phyloP scores from a whole-genome alignment of 2,329 filamentous ascomycete species.

The Zymoseptoria brevis region DNA sequence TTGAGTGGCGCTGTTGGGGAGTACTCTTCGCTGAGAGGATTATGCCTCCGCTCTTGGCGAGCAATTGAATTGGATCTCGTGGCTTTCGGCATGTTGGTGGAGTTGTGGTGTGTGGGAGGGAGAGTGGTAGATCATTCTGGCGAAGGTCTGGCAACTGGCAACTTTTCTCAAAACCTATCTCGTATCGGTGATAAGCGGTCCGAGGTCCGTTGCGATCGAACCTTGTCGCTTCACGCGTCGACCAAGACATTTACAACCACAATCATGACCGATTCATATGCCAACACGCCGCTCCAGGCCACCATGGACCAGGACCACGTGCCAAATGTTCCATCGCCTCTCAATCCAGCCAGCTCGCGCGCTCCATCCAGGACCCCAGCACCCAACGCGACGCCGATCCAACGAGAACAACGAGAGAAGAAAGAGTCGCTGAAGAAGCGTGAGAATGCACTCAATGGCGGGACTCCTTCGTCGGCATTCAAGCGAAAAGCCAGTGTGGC shows the following conservation, averaged over 20 bases:
- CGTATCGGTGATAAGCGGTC: slow-evolving; percentile 1
- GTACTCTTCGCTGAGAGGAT: slow-evolving; percentile 85
- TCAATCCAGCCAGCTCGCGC: slow-evolving; percentile 53
- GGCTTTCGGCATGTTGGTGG: slow-evolving; percentile 66
- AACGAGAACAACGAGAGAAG: slow-evolving; percentile 46
- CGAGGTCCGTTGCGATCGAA: background rate
- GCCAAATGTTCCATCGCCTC: slow-evolving; percentile 63
- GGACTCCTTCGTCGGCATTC: slow-evolving; percentile 31
- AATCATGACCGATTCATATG: slow-evolving; percentile 1
- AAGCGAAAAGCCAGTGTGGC: slow-evolving; percentile 33
- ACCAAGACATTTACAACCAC: background rate
- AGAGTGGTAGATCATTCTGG: background rate
- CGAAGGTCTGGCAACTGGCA: background rate
- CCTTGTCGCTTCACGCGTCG: background rate
- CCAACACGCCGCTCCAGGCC: slow-evolving; percentile 7
- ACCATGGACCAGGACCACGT: slow-evolving; percentile 40
- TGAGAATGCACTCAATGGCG: slow-evolving; percentile 34
- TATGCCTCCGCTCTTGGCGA: slow-evolving; percentile 64
- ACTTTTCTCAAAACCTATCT: background rate
- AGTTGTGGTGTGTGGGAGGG: slow-evolving; percentile 10
- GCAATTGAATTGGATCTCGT: slow-evolving; percentile 44
- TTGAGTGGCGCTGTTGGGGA: slow-evolving; percentile 61
- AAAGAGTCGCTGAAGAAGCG: slow-evolving; percentile 46
- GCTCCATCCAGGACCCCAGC: slow-evolving; percentile 26
- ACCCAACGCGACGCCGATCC: slow-evolving; percentile 35